These are phyloP conservation scores for Spathaspora sp. DNA, from an alignment of 1,139 yeast genomes.

Conservation along the genomic window DNA sequence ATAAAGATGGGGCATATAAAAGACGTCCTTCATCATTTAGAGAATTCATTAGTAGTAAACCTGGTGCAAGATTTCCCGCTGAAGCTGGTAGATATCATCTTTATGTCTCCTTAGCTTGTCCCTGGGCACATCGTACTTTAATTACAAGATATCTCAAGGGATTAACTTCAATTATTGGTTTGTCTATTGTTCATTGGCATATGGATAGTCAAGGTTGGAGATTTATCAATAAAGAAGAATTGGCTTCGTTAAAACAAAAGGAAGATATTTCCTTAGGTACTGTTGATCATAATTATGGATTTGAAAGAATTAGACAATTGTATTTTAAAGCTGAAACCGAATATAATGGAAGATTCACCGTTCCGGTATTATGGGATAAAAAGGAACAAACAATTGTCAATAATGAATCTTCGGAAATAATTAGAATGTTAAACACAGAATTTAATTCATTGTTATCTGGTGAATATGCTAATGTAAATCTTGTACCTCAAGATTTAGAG, in stretches of 20 bases:
- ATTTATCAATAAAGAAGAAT: constrained; percentile 44
- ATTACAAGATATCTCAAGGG: constrained; percentile 81
- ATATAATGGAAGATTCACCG: constrained; percentile 82
- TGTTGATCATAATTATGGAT: constrained; percentile 62
- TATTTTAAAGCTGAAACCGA: constrained; percentile 76
- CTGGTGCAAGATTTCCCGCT: constrained; percentile 65
- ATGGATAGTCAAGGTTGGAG: constrained; percentile 89
- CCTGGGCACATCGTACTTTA: constrained; percentile 92
- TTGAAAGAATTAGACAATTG: constrained; percentile 61
- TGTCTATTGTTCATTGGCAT: constrained; percentile 86
- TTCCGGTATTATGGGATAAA: constrained; percentile 91
- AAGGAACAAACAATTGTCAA: constrained; percentile 79
- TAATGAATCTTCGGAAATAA: constrained; percentile 87
- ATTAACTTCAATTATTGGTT: constrained; percentile 55
- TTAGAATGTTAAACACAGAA: constrained; percentile 70
- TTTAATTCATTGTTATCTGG: constrained; percentile 55
- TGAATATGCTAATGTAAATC: constrained; percentile 51
- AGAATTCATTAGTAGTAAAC: constrained; percentile 56
- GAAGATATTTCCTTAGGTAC: constrained; percentile 54
- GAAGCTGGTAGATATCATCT: constrained; percentile 83
- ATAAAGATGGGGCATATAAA: constrained; percentile 50
- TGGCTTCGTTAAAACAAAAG: constrained; percentile 22
- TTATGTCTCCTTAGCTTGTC: constrained; percentile 87
- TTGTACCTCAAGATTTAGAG: constrained; percentile 59
- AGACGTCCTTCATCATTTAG: constrained; percentile 52